Evolutionary conservation across 495 filamentous ascomycete species (phyloP), one percentile per base, ranked within the genome.

Genomic region (Tuber indicum): DNA sequence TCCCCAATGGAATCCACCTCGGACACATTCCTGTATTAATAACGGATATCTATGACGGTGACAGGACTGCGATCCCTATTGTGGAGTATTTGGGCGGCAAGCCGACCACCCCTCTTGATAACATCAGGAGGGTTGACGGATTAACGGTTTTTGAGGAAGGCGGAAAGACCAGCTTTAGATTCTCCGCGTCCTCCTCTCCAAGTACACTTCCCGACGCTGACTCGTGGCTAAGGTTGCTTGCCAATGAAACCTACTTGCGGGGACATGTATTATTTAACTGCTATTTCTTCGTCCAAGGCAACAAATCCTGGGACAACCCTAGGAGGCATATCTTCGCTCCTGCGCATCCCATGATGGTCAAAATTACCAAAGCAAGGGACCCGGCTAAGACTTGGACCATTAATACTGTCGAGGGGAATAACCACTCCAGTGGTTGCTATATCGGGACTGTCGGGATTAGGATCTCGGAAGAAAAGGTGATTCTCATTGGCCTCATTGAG

Each of bases 261-360:
- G 88, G 93, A 75, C 93, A 96, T 84, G 96, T 96, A 32, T 88
- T 99, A 36, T 96, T 99, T 85, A 91, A 91, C n/a, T 91, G 94
- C n/a, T 94, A 98, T 77, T 91, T 97, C 66, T 92, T 97, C 74
- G 92, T 98, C 36, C 96, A 98, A 85, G 96, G 94, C 19, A 91
- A 98, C 82, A 94, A 96, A 81, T 98, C 95, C 86, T 93, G 97
- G 86, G 94, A 93, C 47, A 98, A 99, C 84, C 96, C 96, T 1
- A 92, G 97, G 87, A 90, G 93, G 26, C 90, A 93, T 39, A 92
- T 98, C 72, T 94, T 98, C 76, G 90, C 92, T 19, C 96, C 96
- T 3, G 90, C 90, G 17, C 88, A 89, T 9, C 94, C 96, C 39
- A 89, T 98, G 85, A 90, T 93, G 49, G 94, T 99, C 49, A 94